Percentiles rank a stretch among this genome's conserved stretches.
Evolutionary conservation across 2,329 filamentous ascomycete genomes (phyloP).

Genomic region (Elsinoe fawcettii): DNA sequence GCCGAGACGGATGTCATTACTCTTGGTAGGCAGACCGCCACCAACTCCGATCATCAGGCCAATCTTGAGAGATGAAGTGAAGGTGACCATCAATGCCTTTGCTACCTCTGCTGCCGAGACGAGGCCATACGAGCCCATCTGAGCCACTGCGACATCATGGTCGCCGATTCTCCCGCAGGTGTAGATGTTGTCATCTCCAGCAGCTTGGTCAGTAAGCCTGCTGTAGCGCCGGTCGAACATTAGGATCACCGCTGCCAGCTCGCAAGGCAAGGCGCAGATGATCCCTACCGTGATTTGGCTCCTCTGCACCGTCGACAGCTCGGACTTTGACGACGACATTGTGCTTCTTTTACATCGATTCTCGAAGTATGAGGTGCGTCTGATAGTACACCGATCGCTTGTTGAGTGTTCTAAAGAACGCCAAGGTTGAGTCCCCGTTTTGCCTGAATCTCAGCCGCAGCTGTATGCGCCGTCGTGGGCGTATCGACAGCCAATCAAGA

Average conservation of each 20-base stretch:
- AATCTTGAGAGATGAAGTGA: constrained; percentile 14
- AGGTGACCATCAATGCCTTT: constrained; percentile 17
- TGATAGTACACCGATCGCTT: too few species aligned
- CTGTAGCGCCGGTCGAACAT: constrained; percentile 20
- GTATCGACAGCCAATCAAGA: not conserved
- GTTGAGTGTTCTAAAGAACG: too few species aligned
- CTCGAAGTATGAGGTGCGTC: too few species aligned
- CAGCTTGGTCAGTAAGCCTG: not conserved
- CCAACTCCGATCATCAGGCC: constrained; percentile 24
- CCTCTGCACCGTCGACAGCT: not conserved
- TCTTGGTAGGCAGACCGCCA: constrained; percentile 19
- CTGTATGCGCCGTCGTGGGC: not conserved
- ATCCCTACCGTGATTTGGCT: not conserved
- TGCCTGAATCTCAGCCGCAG: not conserved
- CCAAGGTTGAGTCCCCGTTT: not conserved
- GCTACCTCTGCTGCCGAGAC: constrained; percentile 18
- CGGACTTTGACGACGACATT: not conserved
- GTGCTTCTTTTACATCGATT: not conserved
- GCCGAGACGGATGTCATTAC: constrained; percentile 22
- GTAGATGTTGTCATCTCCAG: constrained; percentile 18
- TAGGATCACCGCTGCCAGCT: constrained; percentile 18
- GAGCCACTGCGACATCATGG: constrained; percentile 20
- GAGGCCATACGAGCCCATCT: constrained; percentile 18
- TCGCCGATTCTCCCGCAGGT: constrained; percentile 16
- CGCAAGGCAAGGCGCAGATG: constrained; percentile 19